A percentile compares a stretch with the other conserved stretches of the same genome.
These are phyloP conservation scores for Leccinum obscurum DNA, from an alignment of 768 basidiomycete genomes.

Conservation along the genomic window DNA sequence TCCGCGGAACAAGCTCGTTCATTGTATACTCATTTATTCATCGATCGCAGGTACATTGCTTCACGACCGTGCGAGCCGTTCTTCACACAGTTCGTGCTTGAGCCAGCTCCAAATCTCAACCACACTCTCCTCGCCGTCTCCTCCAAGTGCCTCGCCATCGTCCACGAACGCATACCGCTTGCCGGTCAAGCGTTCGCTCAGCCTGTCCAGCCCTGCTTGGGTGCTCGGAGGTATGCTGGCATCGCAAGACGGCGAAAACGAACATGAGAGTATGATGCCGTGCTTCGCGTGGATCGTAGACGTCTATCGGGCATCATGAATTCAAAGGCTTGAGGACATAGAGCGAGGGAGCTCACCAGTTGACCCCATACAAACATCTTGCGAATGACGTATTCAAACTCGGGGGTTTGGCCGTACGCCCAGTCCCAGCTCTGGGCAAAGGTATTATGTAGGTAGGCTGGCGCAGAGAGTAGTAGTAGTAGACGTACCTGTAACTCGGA, in stretches of 20 bases:
- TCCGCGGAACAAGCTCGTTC: constrained; percentile 73
- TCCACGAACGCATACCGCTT: constrained; percentile 42
- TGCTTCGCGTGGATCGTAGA: constrained; percentile 63
- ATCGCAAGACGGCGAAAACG: constrained; percentile 8
- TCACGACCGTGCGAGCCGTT: no score
- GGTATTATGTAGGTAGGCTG: not conserved
- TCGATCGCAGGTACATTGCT: constrained; percentile 20
- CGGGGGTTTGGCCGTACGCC: constrained; percentile 91
- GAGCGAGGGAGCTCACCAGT: constrained; percentile 37
- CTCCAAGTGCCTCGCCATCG: constrained; percentile 16
- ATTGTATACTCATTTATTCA: no score
- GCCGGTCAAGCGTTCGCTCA: constrained; percentile 27
- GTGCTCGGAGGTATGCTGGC: not conserved
- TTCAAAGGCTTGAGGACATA: not conserved
- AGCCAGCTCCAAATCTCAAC: constrained; percentile 31
- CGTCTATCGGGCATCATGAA: constrained; percentile 13
- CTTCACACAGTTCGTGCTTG: constrained; percentile 20
- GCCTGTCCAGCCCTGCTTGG: constrained; percentile 17
- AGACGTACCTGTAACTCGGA: constrained; percentile 65
- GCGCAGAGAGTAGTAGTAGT: not conserved
- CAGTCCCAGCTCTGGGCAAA: constrained; percentile 84
- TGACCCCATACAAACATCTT: constrained; percentile 53
- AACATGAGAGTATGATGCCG: constrained; percentile 43
- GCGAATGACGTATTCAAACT: constrained; percentile 69
- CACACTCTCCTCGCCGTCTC: not conserved